Evolutionary conservation across 2,329 filamentous ascomycete genomes (phyloP).

Genomic region (Plenodomus tracheiphilus): DNA sequence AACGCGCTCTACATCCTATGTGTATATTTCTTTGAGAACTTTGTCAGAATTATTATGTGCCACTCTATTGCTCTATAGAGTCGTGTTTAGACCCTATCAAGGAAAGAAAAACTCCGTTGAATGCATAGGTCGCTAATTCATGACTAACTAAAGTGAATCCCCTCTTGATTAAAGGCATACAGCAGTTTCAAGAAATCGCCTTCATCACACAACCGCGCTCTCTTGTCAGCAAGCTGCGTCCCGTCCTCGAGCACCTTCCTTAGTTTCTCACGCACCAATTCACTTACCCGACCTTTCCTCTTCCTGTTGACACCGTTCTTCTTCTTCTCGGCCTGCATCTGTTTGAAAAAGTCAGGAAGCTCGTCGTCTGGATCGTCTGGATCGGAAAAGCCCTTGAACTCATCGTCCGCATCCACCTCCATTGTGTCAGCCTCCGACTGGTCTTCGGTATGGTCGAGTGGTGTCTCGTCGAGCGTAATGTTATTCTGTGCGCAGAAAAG

Average conservation of each 20-base stretch:
- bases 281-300: conserved; percentile 77
- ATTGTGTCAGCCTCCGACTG: conserved; percentile 48
- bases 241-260: conserved; percentile 79
- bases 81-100: no score
- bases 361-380: conserved; percentile 68
- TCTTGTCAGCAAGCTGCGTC: conserved; percentile 78
- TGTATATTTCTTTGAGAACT: no score
- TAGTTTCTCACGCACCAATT: conserved; percentile 85
- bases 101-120: not conserved
- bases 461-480: conserved; percentile 70
- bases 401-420: conserved; percentile 56
- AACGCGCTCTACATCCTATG: no score
- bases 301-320: conserved; percentile 61
- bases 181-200: conserved; percentile 85
- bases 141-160: conserved; percentile 79
- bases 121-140: not conserved
- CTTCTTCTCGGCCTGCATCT: conserved; percentile 57
- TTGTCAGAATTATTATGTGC: no score
- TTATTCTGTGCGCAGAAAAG: conserved; percentile 89
- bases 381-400: conserved; percentile 55
- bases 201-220: conserved; percentile 86
- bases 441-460: conserved; percentile 30
- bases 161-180: conserved; percentile 84
- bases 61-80: no score
- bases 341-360: conserved; percentile 82